These are phyloP conservation scores for Trichosanthes truncata DNA, from an alignment of 306 rosid species.

Conservation along the genomic window DNA sequence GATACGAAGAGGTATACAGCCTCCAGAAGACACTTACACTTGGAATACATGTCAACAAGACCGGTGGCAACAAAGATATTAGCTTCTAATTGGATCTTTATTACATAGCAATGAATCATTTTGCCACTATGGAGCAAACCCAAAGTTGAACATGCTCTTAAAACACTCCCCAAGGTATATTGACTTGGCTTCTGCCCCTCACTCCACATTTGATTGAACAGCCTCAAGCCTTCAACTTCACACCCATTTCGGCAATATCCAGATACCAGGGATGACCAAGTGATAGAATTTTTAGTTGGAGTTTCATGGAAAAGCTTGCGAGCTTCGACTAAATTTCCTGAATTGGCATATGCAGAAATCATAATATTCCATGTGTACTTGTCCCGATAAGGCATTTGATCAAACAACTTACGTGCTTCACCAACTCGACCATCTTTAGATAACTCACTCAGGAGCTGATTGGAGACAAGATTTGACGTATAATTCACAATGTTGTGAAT, in stretches of 20 bases:
- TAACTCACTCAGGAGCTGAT: constrained; percentile 33
- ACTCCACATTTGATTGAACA: constrained; percentile 51
- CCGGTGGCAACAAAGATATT: constrained; percentile 56
- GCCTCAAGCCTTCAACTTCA: constrained; percentile 49
- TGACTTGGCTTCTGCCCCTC: constrained; percentile 61
- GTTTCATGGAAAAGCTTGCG: constrained; percentile 42
- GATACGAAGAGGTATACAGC: constrained; percentile 53
- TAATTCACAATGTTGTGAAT: constrained; percentile 14
- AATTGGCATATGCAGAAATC: constrained; percentile 54
- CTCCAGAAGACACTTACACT: constrained; percentile 52
- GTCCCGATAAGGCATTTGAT: constrained; percentile 51
- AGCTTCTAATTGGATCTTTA: constrained; percentile 39
- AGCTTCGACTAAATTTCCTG: constrained; percentile 56
- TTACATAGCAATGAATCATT: constrained; percentile 57
- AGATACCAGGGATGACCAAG: constrained; percentile 79
- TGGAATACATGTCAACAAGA: constrained; percentile 85
- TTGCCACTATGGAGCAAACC: constrained; percentile 53
- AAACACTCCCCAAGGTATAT: constrained; percentile 59
- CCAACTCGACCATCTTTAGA: constrained; percentile 41
- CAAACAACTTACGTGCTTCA: constrained; percentile 71
- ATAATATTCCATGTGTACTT: constrained; percentile 75
- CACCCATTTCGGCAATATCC: constrained; percentile 53
- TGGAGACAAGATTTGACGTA: constrained; percentile 28
- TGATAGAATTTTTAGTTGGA: constrained; percentile 36
- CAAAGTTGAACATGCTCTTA: constrained; percentile 55